These are phyloP conservation scores for Phytopythium mirpurense DNA, from an alignment of 352 stramenopile species.

Conservation along the genomic window DNA sequence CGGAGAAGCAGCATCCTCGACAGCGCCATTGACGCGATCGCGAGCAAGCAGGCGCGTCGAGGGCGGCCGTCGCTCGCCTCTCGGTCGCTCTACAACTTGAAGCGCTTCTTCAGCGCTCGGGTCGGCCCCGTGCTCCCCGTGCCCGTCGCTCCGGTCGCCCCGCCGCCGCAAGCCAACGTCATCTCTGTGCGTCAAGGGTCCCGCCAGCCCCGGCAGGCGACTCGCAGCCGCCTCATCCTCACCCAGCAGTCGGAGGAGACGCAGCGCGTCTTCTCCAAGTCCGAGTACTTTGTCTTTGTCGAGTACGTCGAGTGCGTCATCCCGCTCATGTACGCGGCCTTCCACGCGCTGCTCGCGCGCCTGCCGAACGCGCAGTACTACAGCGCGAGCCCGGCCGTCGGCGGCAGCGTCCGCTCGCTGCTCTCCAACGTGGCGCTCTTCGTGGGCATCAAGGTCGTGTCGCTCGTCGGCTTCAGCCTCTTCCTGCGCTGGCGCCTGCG, in stretches of 20 bases:
- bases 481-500: slow-evolving; percentile 10
- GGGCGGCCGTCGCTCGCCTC: background rate
- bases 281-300: slow-evolving; percentile 18
- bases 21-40: background rate
- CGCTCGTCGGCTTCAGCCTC: slow-evolving; percentile 5
- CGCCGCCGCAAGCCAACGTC: too few species aligned
- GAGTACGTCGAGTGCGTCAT: slow-evolving; percentile 27
- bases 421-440: slow-evolving; percentile 18
- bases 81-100: background rate
- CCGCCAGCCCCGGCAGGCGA: background rate
- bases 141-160: background rate
- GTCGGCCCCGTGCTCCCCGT: background rate
- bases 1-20: slow-evolving; percentile 3
- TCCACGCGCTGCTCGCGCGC: slow-evolving; percentile 9
- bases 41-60: background rate
- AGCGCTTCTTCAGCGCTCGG: background rate
- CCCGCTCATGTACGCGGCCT: slow-evolving; percentile 17
- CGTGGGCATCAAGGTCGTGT: slow-evolving; percentile 13
- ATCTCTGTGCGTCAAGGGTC: background rate
- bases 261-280: slow-evolving; percentile 12
- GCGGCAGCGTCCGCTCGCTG: background rate
- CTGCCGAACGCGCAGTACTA: slow-evolving; percentile 16
- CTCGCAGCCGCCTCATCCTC: background rate
- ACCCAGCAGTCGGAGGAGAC: slow-evolving; percentile 1
- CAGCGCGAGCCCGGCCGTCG: slow-evolving; percentile 3